Percentiles rank a stretch among this genome's conserved stretches.
These are phyloP conservation scores for Trichocladium antarcticum DNA, from an alignment of 495 filamentous ascomycete genomes.

Conservation along the genomic window DNA sequence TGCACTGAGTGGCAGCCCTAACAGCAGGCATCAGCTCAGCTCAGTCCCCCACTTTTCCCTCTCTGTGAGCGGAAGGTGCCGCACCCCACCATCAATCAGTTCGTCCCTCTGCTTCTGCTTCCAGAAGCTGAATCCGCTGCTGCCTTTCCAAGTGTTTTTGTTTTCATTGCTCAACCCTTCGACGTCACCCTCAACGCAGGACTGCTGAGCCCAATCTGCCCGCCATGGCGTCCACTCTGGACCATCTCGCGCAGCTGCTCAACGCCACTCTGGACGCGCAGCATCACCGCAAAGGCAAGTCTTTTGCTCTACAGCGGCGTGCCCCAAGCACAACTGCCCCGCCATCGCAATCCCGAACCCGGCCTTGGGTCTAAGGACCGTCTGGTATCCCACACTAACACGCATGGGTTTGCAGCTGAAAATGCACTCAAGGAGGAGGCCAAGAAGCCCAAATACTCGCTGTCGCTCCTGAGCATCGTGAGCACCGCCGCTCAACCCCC, in stretches of 20 bases:
- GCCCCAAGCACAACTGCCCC: conserved; percentile 6
- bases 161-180: conserved; percentile 3
- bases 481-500: conserved; percentile 54
- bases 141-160: conserved; percentile 16
- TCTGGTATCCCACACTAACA: conserved; percentile 9
- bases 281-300: conserved; percentile 77
- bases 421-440: conserved; percentile 60
- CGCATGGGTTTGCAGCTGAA: conserved; percentile 54
- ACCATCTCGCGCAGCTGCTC: conserved; percentile 64
- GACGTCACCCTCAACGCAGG: conserved; percentile 1
- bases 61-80: background rate
- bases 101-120: conserved; percentile 8
- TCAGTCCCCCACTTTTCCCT: background rate
- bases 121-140: conserved; percentile 8
- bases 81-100: background rate
- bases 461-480: conserved; percentile 78
- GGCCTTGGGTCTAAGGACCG: background rate
- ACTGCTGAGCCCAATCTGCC: background rate
- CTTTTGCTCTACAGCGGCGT: background rate
- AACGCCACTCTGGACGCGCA: conserved; percentile 75
- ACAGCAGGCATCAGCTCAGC: background rate
- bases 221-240: conserved; percentile 67
- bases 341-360: background rate
- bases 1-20: background rate
- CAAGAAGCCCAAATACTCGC: conserved; percentile 72